Conservation (phyloP, 2,329 filamentous ascomycete species). For the Venturia asperata region DNA sequence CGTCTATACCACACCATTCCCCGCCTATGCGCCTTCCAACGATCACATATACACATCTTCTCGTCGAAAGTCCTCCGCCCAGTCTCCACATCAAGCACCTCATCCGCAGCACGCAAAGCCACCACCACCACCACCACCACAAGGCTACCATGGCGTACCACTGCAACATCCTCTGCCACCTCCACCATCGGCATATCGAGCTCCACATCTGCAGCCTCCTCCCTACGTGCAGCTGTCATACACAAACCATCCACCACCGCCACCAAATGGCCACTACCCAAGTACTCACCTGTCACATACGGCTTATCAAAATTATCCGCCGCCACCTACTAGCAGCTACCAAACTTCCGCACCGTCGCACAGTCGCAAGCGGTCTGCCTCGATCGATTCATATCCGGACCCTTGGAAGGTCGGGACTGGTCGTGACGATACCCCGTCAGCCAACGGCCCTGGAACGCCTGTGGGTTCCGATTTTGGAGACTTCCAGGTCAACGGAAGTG, state of each 20-base stretch:
- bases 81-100: background rate
- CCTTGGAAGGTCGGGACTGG: constrained; percentile 15
- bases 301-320: constrained; percentile 1
- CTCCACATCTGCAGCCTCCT: background rate
- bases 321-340: background rate
- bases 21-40: constrained; percentile 29
- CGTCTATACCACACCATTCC: constrained; percentile 33
- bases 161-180: constrained; percentile 5
- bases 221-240: background rate
- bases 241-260: background rate
- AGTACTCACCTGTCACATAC: background rate
- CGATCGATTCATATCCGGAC: background rate
- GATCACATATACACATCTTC: constrained; percentile 13
- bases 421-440: background rate
- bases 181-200: constrained; percentile 6
- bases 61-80: background rate
- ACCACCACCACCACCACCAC: background rate
- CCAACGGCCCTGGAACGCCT: constrained; percentile 11
- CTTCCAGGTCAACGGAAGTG: constrained; percentile 6
- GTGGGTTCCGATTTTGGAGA: constrained; percentile 17
- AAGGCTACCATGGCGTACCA: constrained; percentile 1
- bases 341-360: background rate
- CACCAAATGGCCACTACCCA: background rate
- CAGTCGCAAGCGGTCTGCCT: constrained; percentile 8
- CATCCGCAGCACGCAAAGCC: background rate